phyloP scores from a whole-genome alignment of 1,284 basidiomycete species.

The Athelia psychrophila region DNA sequence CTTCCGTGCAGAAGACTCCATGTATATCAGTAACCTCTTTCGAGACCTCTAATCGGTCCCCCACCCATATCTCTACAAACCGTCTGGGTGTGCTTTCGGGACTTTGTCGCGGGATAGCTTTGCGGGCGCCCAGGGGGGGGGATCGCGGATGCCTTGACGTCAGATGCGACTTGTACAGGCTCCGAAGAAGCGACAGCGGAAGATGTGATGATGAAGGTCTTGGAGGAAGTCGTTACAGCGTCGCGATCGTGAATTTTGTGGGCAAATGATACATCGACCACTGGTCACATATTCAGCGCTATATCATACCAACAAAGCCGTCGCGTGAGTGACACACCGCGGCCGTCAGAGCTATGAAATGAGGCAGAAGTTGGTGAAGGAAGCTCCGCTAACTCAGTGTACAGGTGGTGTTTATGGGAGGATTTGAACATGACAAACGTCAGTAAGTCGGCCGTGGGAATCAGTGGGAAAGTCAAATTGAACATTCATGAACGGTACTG shows the following conservation, averaged over 20 bases:
- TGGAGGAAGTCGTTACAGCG: constrained; percentile 39
- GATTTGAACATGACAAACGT: background rate
- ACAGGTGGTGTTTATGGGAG: constrained; percentile 16
- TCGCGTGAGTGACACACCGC: constrained; percentile 17
- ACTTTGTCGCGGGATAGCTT: constrained; percentile 47
- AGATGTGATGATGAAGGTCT: constrained; percentile 34
- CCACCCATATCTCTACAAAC: constrained; percentile 61
- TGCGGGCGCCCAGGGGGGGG: constrained; percentile 42
- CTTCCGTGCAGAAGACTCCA: constrained; percentile 60
- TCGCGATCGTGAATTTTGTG: constrained; percentile 48
- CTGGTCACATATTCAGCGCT: constrained; percentile 24
- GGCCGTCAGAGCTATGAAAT: constrained; percentile 26
- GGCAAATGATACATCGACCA: constrained; percentile 41
- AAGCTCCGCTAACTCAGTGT: constrained; percentile 41
- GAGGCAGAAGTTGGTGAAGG: constrained; percentile 34
- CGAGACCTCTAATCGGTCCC: constrained; percentile 36
- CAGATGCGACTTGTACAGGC: constrained; percentile 36
- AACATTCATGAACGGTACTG: too few relatives aligned
- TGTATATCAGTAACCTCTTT: constrained; percentile 59
- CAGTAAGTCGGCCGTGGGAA: too few relatives aligned
- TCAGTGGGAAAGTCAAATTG: too few relatives aligned
- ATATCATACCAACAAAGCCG: background rate
- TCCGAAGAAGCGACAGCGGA: constrained; percentile 20
- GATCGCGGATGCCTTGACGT: constrained; percentile 37
- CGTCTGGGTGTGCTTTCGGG: constrained; percentile 37